Evolutionary conservation across 2,329 filamentous ascomycete species (phyloP), one percentile per base, ranked within the genome.

Genomic region (Penicillium sp.): DNA sequence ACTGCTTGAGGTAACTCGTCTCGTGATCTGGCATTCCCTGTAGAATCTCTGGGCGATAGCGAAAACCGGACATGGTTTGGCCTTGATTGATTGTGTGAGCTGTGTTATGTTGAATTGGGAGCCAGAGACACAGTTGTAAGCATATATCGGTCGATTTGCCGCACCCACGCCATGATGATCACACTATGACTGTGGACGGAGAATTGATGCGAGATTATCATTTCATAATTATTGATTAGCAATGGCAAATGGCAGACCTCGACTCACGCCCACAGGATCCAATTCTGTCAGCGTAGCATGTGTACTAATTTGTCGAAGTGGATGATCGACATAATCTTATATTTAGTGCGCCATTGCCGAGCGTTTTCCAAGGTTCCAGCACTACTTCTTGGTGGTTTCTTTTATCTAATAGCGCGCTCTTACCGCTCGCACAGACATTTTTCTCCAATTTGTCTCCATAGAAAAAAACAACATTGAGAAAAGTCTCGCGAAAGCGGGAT

Each of bases 1-100:
- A 81, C 59, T 83, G 80, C 72, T 88, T 85, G 69, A 96, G 89
- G 78, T 96, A 87, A 5, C 10, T 10, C 4, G 11, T n/a, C 33
- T 39, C 8, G 3, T 39, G 6, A 2, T 27, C 35, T 51, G 91
- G 90, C 71, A 93, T 47, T 29, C 56, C 60, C 10, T 55, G 37
- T n/a, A 67, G 24, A 7, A 61, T 54, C 44, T 65, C 62, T 54
- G 58, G 55, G 3, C 56, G 58, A 45, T 64, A 57, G n/a, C 53
- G 62, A 48, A 66, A 49, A 3, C 29, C 50, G 33, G 58, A 49
- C 60, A 64, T 58, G 16, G 19, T n/a, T 22, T 42, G 10, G n/a
- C 21, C 11, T n/a, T 22, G 22, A 9, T n/a, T 9, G 31, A 19
- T 11, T n/a, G n/a, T 19, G n/a, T 10, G 10, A 19, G 24, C 10